A percentile compares a stretch with the other conserved stretches of the same genome.
Evolutionary conservation across 1,139 yeast species (phyloP).

Genomic region (Saccharomyces hybrid): DNA sequence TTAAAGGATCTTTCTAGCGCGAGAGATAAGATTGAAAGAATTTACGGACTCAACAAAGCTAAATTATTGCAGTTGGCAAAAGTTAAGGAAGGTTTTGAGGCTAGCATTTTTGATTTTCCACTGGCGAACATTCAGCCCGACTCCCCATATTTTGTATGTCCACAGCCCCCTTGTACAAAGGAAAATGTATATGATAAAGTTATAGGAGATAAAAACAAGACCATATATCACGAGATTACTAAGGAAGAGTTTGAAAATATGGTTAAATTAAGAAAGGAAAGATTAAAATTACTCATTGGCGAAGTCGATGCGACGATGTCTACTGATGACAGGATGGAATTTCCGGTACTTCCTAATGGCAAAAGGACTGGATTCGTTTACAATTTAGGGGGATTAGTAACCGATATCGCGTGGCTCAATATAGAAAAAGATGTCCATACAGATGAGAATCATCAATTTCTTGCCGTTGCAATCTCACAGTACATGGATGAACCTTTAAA

Average conservation of each 20-base stretch:
- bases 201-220: slow-evolving; percentile 16
- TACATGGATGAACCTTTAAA: slow-evolving; percentile 31
- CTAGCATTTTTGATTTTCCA: slow-evolving; percentile 30
- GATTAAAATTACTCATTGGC: slow-evolving; percentile 16
- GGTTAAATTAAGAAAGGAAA: slow-evolving; percentile 13
- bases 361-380: slow-evolving; percentile 41
- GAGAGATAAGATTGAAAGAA: slow-evolving; percentile 33
- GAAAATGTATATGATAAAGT: slow-evolving; percentile 9
- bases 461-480: slow-evolving; percentile 46
- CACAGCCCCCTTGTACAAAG: slow-evolving; percentile 8
- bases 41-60: slow-evolving; percentile 33
- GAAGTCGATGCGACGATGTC: slow-evolving; percentile 17
- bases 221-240: slow-evolving; percentile 11
- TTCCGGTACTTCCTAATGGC: slow-evolving; percentile 31
- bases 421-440: slow-evolving; percentile 8
- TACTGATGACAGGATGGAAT: slow-evolving; percentile 15
- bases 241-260: slow-evolving; percentile 12
- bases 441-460: slow-evolving; percentile 32
- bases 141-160: slow-evolving; percentile 15
- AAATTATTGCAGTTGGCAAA: slow-evolving; percentile 32
- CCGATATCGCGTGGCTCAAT: slow-evolving; percentile 50
- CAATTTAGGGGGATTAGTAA: slow-evolving; percentile 50
- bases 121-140: slow-evolving; percentile 14
- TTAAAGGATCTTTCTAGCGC: slow-evolving; percentile 33
- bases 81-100: slow-evolving; percentile 34